Conservation (phyloP, 1,284 basidiomycete genomes). For the Peniophora sp. region DNA sequence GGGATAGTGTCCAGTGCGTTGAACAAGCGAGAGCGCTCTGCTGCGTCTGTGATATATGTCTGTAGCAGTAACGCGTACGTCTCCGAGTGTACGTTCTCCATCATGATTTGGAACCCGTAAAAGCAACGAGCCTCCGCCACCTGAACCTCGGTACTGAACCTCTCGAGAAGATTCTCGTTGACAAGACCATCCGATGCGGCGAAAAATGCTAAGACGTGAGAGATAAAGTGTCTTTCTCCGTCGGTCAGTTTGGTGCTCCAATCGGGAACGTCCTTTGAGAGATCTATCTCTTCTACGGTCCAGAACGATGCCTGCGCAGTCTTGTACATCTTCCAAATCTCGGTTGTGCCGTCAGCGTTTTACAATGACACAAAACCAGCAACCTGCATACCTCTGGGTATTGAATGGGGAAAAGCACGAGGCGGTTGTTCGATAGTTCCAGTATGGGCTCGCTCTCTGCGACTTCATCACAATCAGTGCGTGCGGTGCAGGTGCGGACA, state of each 20-base stretch:
- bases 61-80: constrained; percentile 78
- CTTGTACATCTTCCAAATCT: constrained; percentile 75
- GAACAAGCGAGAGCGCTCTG: constrained; percentile 59
- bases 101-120: constrained; percentile 83
- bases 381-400: constrained; percentile 46
- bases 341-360: background rate
- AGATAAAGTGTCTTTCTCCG: constrained; percentile 72
- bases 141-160: constrained; percentile 70
- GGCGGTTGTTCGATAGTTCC: constrained; percentile 41
- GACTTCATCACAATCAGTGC: too few species aligned
- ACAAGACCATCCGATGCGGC: constrained; percentile 75
- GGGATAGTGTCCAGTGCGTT: constrained; percentile 70
- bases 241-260: constrained; percentile 70
- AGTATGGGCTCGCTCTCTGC: constrained; percentile 48
- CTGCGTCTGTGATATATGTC: constrained; percentile 70
- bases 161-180: constrained; percentile 77
- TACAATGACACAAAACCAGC: constrained; percentile 1
- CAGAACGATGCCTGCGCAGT: constrained; percentile 62
- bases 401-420: constrained; percentile 69
- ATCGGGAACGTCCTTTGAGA: constrained; percentile 64
- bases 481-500: too few species aligned
- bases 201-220: constrained; percentile 73
- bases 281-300: constrained; percentile 76
- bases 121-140: constrained; percentile 73
- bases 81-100: constrained; percentile 73